Base-by-base conservation (phyloP, 2,329 filamentous ascomycete genomes). In the Fusarium hostae region DNA sequence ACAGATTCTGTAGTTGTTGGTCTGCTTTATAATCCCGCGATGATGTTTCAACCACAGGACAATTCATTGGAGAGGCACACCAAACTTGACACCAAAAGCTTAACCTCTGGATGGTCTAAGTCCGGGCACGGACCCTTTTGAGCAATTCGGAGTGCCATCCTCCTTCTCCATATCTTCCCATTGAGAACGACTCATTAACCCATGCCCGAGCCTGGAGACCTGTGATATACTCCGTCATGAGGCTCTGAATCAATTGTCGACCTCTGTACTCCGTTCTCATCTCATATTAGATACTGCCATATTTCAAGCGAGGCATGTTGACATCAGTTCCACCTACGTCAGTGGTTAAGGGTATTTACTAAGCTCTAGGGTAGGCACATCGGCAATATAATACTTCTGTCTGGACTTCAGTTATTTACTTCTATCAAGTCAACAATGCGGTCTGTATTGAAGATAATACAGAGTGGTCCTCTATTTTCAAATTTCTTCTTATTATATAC, bases 271-370 rank as follows among this genome's bases (percentile, higher is more conserved):
- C 20, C 22, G 11, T n/a, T 26, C 15, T 30, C 20, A 34, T 13
- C n/a, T 32, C 39, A 30, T 5, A 20, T 24, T 34, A 18, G 30
- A 18, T 22, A 16, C 22, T 28, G 30, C 39, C 24, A 11, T 43
- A 32, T 15, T 30, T 41, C 16, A 55, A n/a, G 5, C 6, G 10
- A 28, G 3, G 32, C n/a, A 24, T 63, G 30, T 64, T 71, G 59
- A 71, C 68, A 68, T 72, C 64, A 72, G 64, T 61, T 37, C 51
- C 55, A 62, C 51, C 59, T 70, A 71, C 69, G 59, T 72, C 69
- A 71, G 68, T 44, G 37, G 28, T 43, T 58, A 6, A 22, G 1
- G 10, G 9, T 9, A 11, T n/a, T 22, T 9, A 15, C 13, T 18
- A 16, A 8, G 22, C 64, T 67, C 30, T 15, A 62, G 64, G 64